Conservation (phyloP, 2,329 filamentous ascomycete species). For the Eutypa lata region DNA sequence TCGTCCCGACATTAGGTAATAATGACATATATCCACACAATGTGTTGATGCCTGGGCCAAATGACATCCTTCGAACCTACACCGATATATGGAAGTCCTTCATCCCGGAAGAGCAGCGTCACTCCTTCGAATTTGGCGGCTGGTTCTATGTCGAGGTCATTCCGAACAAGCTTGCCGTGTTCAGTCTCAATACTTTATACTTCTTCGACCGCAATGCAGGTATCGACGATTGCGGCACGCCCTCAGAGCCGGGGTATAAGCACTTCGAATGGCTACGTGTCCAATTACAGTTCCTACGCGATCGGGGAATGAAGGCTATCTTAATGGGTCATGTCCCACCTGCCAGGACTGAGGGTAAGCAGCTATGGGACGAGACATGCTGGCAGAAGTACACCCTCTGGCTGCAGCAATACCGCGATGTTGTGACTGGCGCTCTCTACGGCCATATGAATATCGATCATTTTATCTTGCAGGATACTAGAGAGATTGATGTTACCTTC, state of each 20-base stretch:
- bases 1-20: constrained; percentile 90
- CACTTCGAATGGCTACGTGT: constrained; percentile 95
- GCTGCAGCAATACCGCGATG: constrained; percentile 86
- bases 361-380: constrained; percentile 92
- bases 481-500: constrained; percentile 64
- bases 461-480: constrained; percentile 85
- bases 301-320: constrained; percentile 88
- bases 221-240: constrained; percentile 81
- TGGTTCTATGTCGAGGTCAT: constrained; percentile 96
- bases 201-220: constrained; percentile 92
- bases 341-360: constrained; percentile 79
- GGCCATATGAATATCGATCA: constrained; percentile 99
- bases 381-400: constrained; percentile 97
- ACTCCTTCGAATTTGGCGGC: constrained; percentile 86
- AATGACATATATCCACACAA: constrained; percentile 98
- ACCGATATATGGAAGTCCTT: constrained; percentile 77
- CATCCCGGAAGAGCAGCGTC: constrained; percentile 87
- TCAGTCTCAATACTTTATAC: constrained; percentile 95
- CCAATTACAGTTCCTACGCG: constrained; percentile 79
- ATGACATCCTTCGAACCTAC: constrained; percentile 78
- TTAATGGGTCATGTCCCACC: constrained; percentile 93
- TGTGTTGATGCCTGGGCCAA: constrained; percentile 81
- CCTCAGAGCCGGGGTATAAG: constrained; percentile 82
- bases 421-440: constrained; percentile 75
- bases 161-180: constrained; percentile 77